Base-by-base conservation (phyloP, 1,139 yeast species). In the Hemisphaericaspora lyxosophila region DNA sequence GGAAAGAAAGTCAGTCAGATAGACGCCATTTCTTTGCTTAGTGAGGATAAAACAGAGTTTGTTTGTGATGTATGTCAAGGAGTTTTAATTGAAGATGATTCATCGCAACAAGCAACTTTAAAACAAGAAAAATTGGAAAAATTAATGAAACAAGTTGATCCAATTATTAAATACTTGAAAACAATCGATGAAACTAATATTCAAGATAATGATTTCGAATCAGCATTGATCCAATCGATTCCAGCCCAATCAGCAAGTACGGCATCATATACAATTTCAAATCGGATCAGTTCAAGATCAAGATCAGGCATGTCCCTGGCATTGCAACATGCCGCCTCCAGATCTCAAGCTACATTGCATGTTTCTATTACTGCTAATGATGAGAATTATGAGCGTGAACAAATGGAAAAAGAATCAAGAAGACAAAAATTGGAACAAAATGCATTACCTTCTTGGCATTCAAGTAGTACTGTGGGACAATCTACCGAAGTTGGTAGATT, bases 371-470 rank as follows among this genome's bases (percentile, higher is more conserved):
- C 97, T 4, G 90, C 96, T 2, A 88, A 85, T 54, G 95, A 86
- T 57, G 97, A 89, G 55, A 80, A 82, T 46, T 77, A 79, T 47
- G 82, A 76, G 52, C 70, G 78, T 41, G 89, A 82, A 54, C 73
- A 78, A 49, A 75, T 73, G 57, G 85, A 78, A 49, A 75, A 78
- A 55, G 90, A 83, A 51, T 78, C 73, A 75, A 81, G 71, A 79
- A 82, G 74, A 47, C 75, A 70, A 48, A 86, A 84, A 59, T 77
- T 90, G 57, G 85, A 86, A 56, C 96, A 90, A 60, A 92, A 94
- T 58, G 97, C 96, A 2, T 72, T 92, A 50, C 98, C 99, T 8
- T 82, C 95, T 17, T 92, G 99, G 99, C 96, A 92, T 59, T 78
- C 85, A 48, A 83, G 83, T 49, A 82, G 94, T 53, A 89, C 98